These are phyloP conservation scores for Aspergillus baeticus DNA, from an alignment of 495 filamentous ascomycete genomes.

Conservation along the genomic window DNA sequence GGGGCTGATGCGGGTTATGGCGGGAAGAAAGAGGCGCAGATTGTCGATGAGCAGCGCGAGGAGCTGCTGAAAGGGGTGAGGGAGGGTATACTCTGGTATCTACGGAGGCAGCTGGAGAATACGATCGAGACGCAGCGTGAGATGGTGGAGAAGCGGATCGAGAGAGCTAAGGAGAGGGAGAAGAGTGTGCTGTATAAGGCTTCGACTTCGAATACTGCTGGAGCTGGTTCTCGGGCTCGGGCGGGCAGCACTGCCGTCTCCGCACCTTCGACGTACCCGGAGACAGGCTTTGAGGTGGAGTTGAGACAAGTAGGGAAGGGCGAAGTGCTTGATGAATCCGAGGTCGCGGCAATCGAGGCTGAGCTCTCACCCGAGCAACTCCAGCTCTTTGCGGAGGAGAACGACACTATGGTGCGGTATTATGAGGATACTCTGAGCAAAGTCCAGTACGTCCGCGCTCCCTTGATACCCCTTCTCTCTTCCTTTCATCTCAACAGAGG, in stretches of 20 bases:
- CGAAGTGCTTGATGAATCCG: conserved; percentile 35
- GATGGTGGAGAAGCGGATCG: conserved; percentile 89
- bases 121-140: conserved; percentile 72
- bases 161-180: conserved; percentile 82
- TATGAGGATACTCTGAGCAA: conserved; percentile 90
- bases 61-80: conserved; percentile 58
- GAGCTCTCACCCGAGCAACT: conserved; percentile 78
- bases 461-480: neutral
- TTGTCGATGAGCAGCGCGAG: conserved; percentile 64
- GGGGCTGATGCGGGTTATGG: neutral
- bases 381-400: conserved; percentile 92
- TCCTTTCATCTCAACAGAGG: neutral
- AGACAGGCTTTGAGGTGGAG: neutral
- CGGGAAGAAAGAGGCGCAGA: conserved; percentile 57
- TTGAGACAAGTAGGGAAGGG: conserved; percentile 13
- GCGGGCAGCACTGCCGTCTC: neutral
- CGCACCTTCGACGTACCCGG: neutral
- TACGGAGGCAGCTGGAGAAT: conserved; percentile 71
- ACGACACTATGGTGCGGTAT: conserved; percentile 86
- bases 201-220: neutral
- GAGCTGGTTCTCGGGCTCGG: neutral
- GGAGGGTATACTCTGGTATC: conserved; percentile 79
- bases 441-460: conserved; percentile 66
- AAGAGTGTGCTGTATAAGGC: conserved; percentile 78
- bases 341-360: conserved; percentile 51